Evolutionary conservation across 192 early-diverging fungal species (phyloP).

Genomic region (Coemansia brasiliensis): DNA sequence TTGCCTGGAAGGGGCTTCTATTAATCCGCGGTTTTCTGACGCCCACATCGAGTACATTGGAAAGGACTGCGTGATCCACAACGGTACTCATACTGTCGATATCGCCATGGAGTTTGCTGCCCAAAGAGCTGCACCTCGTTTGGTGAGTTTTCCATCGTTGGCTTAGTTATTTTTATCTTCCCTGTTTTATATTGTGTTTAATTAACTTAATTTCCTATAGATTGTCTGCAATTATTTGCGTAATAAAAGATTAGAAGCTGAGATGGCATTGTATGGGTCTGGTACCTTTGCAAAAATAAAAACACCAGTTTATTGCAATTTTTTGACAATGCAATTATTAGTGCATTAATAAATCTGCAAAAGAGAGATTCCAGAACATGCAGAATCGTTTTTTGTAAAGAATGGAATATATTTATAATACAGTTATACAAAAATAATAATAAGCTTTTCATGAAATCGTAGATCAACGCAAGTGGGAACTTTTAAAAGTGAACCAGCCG

Average conservation of each 20-base stretch:
- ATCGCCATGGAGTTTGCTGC: slow-evolving; percentile 34
- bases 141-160: slow-evolving; percentile 26
- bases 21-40: slow-evolving; percentile 39
- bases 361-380: too few species aligned
- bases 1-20: slow-evolving; percentile 7
- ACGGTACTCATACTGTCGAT: slow-evolving; percentile 46
- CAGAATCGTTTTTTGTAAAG: slow-evolving; percentile 12
- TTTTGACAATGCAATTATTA: too few species aligned
- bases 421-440: slow-evolving; percentile 1
- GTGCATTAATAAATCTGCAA: too few species aligned
- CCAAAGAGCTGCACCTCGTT: slow-evolving; percentile 35
- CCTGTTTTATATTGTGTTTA: neutral
- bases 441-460: neutral
- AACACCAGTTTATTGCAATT: too few species aligned
- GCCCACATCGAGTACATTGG: slow-evolving; percentile 50
- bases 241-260: slow-evolving; percentile 6
- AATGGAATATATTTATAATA: slow-evolving; percentile 8
- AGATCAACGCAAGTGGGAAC: too few species aligned
- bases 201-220: neutral
- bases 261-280: too few species aligned
- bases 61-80: slow-evolving; percentile 50
- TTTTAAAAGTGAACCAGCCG: slow-evolving; percentile 47
- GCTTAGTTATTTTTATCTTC: neutral
- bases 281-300: neutral
- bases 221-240: neutral